Evolutionary conservation across 1,284 basidiomycete genomes (phyloP).

Genomic region (Papiliotrema flavescens): DNA sequence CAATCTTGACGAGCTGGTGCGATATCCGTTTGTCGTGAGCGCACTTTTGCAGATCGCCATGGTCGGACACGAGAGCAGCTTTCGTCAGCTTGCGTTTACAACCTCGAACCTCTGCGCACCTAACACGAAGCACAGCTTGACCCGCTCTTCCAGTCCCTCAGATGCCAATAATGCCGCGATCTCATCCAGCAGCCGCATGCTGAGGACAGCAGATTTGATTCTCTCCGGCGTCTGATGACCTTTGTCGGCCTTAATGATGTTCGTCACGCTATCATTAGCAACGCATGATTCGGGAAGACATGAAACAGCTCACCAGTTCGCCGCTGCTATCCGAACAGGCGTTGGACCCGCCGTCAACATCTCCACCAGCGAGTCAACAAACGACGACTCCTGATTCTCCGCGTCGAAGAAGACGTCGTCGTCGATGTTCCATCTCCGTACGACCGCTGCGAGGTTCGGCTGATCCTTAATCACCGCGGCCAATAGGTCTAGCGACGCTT

Average conservation of each 20-base stretch:
- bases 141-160: constrained; percentile 33
- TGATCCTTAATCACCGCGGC: constrained; percentile 68
- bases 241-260: constrained; percentile 38
- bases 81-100: constrained; percentile 5
- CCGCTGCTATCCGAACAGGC: constrained; percentile 39
- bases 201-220: constrained; percentile 13
- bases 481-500: constrained; percentile 66
- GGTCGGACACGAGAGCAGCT: constrained; percentile 71
- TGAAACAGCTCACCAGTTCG: constrained; percentile 37
- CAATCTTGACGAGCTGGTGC: constrained; percentile 18
- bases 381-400: not conserved
- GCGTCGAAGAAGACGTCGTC: constrained; percentile 5
- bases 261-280: constrained; percentile 26
- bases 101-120: constrained; percentile 52
- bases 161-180: constrained; percentile 30
- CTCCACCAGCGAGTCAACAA: constrained; percentile 18
- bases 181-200: constrained; percentile 26
- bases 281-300: not conserved
- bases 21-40: constrained; percentile 35
- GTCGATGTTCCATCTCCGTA: constrained; percentile 20
- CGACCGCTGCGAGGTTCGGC: constrained; percentile 25
- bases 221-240: constrained; percentile 9
- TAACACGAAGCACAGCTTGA: constrained; percentile 62
- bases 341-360: constrained; percentile 32
- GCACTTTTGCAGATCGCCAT: constrained; percentile 58